phyloP scores from a whole-genome alignment of 2,329 filamentous ascomycete genomes.

The Coleophoma cylindrospora region DNA sequence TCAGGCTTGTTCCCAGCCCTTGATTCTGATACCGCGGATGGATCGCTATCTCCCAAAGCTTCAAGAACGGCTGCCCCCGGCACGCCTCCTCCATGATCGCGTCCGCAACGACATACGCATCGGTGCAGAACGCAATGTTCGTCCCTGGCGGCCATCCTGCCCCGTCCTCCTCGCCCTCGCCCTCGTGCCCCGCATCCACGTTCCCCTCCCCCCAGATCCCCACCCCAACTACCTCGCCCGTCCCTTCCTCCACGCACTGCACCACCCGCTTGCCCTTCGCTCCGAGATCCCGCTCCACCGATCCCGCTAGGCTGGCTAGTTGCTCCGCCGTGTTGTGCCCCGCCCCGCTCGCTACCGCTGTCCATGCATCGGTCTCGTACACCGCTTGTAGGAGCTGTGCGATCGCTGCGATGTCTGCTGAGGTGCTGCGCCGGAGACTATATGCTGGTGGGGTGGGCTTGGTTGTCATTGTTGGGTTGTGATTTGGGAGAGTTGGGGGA shows the following conservation, averaged over 20 bases:
- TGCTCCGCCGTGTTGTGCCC: neutral
- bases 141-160: slow-evolving; percentile 11
- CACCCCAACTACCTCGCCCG: neutral
- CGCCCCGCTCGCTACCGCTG: slow-evolving; percentile 9
- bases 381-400: slow-evolving; percentile 5
- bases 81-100: slow-evolving; percentile 12
- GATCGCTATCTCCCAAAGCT: slow-evolving; percentile 16
- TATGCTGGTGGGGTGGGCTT: too few relatives aligned
- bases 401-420: neutral
- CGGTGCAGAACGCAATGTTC: slow-evolving; percentile 18
- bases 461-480: too few relatives aligned
- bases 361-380: slow-evolving; percentile 9
- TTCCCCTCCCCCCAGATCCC: slow-evolving; percentile 12
- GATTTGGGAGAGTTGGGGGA: too few relatives aligned
- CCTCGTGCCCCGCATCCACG: slow-evolving; percentile 5
- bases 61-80: slow-evolving; percentile 11
- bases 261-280: too few relatives aligned
- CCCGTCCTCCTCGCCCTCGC: neutral
- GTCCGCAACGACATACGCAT: slow-evolving; percentile 18
- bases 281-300: too few relatives aligned
- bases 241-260: too few relatives aligned
- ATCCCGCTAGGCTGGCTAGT: too few relatives aligned
- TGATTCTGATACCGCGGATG: slow-evolving; percentile 14
- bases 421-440: neutral
- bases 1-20: slow-evolving; percentile 17